Conservation (phyloP, 495 filamentous ascomycete genomes). For the Penicillium malachiteum region DNA sequence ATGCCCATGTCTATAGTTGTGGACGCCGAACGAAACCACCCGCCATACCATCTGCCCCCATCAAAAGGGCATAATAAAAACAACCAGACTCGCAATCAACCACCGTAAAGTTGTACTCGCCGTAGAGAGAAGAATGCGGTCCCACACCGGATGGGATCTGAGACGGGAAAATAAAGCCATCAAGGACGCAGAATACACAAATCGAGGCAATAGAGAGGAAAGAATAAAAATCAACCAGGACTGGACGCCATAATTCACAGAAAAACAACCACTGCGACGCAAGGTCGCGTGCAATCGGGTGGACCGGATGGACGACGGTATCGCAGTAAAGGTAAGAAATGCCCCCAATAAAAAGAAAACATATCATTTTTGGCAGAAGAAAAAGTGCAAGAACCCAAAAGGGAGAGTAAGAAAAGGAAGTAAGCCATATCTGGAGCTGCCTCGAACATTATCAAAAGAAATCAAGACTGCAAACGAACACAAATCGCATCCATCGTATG, state of each 20-base stretch:
- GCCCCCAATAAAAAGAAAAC: neutral
- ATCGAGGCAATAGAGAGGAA: slow-evolving; percentile 12
- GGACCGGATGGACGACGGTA: neutral
- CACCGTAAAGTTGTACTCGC: slow-evolving; percentile 30
- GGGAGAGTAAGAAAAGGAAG: neutral
- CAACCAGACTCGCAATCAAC: slow-evolving; percentile 30
- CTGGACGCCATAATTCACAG: slow-evolving; percentile 12
- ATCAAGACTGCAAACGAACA: slow-evolving; percentile 8
- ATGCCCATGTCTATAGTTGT: slow-evolving; percentile 49
- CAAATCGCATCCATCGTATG: slow-evolving; percentile 11
- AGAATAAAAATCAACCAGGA: slow-evolving; percentile 12
- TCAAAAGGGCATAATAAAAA: slow-evolving; percentile 24
- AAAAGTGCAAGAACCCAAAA: neutral
- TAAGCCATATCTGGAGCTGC: slow-evolving; percentile 9
- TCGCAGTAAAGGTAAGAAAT: neutral
- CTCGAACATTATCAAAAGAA: slow-evolving; percentile 2
- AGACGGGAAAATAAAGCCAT: slow-evolving; percentile 19
- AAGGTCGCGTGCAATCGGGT: slow-evolving; percentile 12
- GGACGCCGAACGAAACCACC: slow-evolving; percentile 47
- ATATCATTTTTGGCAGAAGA: neutral
- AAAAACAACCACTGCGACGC: slow-evolving; percentile 22
- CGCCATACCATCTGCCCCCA: slow-evolving; percentile 39
- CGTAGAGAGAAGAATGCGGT: slow-evolving; percentile 38
- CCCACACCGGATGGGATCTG: slow-evolving; percentile 29
- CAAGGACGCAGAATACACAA: slow-evolving; percentile 24